phyloP scores from a whole-genome alignment of 1,139 yeast species.

The Nakaseomyces kungkrabaensis region DNA sequence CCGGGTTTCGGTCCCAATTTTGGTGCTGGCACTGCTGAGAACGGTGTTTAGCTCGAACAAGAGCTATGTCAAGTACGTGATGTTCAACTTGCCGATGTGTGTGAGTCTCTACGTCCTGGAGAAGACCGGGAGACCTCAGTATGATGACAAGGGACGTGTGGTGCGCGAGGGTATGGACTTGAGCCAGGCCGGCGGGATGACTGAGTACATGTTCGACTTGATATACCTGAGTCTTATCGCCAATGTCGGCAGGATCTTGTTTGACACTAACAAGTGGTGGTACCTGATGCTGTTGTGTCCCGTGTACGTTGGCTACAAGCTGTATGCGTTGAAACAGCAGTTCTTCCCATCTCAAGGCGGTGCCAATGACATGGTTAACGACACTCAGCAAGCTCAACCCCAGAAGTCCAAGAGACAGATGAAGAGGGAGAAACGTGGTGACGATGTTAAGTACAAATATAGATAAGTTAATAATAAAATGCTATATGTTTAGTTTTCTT shows the following conservation, averaged over 20 bases:
- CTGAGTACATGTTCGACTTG: conserved; percentile 26
- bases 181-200: conserved; percentile 19
- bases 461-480: conserved; percentile 1
- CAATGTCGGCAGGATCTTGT: conserved; percentile 18
- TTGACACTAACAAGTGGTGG: conserved; percentile 23
- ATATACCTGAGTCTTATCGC: conserved; percentile 25
- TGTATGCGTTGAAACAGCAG: conserved; percentile 19
- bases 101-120: conserved; percentile 22
- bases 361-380: too few species aligned
- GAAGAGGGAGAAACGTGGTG: conserved; percentile 27
- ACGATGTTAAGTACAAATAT: conserved; percentile 21
- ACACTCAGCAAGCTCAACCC: not conserved
- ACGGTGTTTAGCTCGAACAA: conserved; percentile 6
- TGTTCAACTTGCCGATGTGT: conserved; percentile 20
- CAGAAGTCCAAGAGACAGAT: conserved; percentile 27
- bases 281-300: conserved; percentile 17
- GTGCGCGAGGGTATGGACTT: conserved; percentile 22
- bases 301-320: conserved; percentile 20
- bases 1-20: conserved; percentile 9
- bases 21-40: conserved; percentile 14
- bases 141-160: conserved; percentile 13
- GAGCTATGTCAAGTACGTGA: conserved; percentile 7
- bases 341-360: conserved; percentile 5
- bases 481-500: not conserved
- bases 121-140: conserved; percentile 23